Evolutionary conservation across 1,139 yeast species (phyloP).

Genomic region (Yamadazyma dendronema): DNA sequence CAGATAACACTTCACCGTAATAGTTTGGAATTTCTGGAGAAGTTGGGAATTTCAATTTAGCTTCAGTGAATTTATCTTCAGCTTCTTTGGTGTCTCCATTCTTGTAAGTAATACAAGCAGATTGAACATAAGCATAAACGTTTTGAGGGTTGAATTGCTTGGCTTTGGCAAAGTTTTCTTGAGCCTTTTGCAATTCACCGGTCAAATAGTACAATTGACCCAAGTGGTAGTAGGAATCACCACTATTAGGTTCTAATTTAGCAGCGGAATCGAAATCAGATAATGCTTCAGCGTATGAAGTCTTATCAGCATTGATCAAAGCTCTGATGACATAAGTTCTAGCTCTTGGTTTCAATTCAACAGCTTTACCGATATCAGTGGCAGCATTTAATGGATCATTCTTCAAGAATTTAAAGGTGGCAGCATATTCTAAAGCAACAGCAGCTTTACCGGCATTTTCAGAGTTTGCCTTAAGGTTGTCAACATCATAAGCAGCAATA

Average conservation of each 20-base stretch:
- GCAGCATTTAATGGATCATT: conserved; percentile 66
- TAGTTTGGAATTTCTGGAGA: conserved; percentile 92
- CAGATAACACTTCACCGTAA: conserved; percentile 90
- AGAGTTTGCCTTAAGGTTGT: conserved; percentile 32
- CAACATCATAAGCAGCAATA: conserved; percentile 49
- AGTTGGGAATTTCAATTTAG: conserved; percentile 77
- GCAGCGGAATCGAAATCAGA: conserved; percentile 74
- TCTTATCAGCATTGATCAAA: conserved; percentile 76
- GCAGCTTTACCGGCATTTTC: conserved; percentile 51
- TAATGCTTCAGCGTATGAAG: conserved; percentile 61
- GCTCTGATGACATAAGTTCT: conserved; percentile 85
- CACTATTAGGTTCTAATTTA: conserved; percentile 63
- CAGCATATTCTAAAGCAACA: conserved; percentile 79
- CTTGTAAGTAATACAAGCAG: conserved; percentile 90
- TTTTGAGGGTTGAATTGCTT: conserved; percentile 71
- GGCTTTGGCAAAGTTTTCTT: conserved; percentile 72
- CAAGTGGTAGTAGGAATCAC: conserved; percentile 89
- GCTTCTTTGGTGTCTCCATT: conserved; percentile 63
- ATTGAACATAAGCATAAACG: conserved; percentile 84
- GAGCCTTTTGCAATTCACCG: conserved; percentile 72
- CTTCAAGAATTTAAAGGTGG: conserved; percentile 81
- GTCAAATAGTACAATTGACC: conserved; percentile 89
- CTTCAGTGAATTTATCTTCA: conserved; percentile 67
- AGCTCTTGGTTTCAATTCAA: conserved; percentile 70
- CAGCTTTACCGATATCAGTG: conserved; percentile 59